phyloP scores from a whole-genome alignment of 257 asterid genomes.

The Solanum bulbocastanum region DNA sequence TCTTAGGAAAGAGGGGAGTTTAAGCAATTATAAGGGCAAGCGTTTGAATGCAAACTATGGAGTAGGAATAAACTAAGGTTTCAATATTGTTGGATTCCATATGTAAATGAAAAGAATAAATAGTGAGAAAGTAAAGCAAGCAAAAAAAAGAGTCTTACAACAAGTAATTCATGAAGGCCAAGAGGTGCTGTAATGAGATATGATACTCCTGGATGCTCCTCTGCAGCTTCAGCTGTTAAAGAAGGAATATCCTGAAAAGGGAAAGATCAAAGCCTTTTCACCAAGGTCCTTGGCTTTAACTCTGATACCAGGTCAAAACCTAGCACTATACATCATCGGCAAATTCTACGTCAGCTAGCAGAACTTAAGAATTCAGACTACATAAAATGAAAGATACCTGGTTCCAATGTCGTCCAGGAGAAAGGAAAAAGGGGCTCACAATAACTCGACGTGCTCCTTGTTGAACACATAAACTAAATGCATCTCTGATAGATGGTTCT shows the following conservation, averaged over 20 bases:
- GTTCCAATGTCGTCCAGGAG: constrained; percentile 93
- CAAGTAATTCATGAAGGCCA: constrained; percentile 73
- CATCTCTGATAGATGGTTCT: constrained; percentile 84
- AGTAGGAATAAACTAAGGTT: not conserved
- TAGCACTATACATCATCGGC: not conserved
- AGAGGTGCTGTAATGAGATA: constrained; percentile 76
- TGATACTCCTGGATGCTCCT: constrained; percentile 79
- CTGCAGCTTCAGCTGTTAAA: constrained; percentile 91
- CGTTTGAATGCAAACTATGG: not conserved
- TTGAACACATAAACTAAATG: constrained; percentile 66
- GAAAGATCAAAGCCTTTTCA: not conserved
- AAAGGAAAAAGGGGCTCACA: constrained; percentile 93
- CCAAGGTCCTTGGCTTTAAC: not conserved
- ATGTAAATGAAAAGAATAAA: not conserved
- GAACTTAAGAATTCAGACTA: not conserved
- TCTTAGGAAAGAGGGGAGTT: not conserved
- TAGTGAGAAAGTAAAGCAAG: not conserved
- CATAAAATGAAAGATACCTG: constrained; percentile 33
- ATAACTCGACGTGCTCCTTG: constrained; percentile 80
- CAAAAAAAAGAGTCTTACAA: constrained; percentile 30
- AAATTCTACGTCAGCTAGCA: not conserved
- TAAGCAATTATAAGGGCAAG: not conserved
- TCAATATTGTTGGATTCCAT: not conserved
- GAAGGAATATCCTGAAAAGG: constrained; percentile 71
- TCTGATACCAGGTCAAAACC: not conserved